Evolutionary conservation across 2,329 filamentous ascomycete species (phyloP).

Genomic region (Xylariaceae sp.): DNA sequence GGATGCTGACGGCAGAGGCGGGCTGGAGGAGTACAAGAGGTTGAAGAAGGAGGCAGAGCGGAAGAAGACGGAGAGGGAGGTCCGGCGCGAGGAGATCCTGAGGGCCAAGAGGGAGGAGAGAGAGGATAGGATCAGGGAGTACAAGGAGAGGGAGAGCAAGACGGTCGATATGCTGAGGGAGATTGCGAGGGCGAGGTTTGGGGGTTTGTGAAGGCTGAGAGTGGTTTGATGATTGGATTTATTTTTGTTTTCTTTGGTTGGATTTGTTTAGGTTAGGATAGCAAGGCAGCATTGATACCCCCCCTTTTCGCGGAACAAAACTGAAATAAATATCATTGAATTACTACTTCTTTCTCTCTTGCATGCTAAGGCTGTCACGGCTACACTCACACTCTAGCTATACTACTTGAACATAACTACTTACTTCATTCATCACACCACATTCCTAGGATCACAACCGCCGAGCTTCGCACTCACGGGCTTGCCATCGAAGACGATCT

Average conservation of each 20-base stretch:
- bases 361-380: no score
- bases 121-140: conserved; percentile 66
- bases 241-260: background rate
- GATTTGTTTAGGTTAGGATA: background rate
- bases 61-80: conserved; percentile 74
- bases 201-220: no score
- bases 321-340: no score
- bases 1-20: conserved; percentile 45
- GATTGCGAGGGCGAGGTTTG: conserved; percentile 75
- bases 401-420: no score
- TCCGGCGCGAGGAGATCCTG: conserved; percentile 73
- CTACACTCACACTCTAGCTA: no score
- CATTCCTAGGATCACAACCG: conserved; percentile 49
- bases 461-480: conserved; percentile 53
- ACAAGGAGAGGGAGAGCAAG: conserved; percentile 71
- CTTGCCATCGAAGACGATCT: conserved; percentile 57
- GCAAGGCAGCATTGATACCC: background rate
- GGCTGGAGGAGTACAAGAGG: conserved; percentile 62
- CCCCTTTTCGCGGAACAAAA: background rate
- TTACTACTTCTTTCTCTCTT: no score
- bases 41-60: conserved; percentile 67
- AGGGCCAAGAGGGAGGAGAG: conserved; percentile 72
- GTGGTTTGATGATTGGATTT: background rate
- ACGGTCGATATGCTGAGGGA: conserved; percentile 78
- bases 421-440: conserved; percentile 18